Evolutionary conservation across 163 green algal genomes (phyloP).

Genomic region (Scenedesmus sp.): DNA sequence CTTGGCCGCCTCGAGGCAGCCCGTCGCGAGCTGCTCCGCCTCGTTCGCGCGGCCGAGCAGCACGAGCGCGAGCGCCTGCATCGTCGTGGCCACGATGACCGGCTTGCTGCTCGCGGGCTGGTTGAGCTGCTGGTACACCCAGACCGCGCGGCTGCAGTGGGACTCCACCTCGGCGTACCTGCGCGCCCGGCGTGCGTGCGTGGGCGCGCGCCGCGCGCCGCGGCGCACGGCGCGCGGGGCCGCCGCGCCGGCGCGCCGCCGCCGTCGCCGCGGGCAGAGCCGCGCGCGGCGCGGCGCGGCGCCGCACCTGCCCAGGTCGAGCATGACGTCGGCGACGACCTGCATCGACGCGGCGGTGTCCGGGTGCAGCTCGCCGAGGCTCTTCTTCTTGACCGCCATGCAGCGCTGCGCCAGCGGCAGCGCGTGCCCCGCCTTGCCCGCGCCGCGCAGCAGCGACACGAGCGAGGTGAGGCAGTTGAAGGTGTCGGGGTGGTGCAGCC

Average conservation of each 20-base stretch:
- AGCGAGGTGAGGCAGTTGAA: constrained; percentile 32
- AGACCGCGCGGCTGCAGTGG: constrained; percentile 37
- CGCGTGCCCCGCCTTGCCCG: constrained; percentile 36
- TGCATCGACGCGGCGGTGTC: constrained; percentile 40
- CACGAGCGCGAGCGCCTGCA: constrained; percentile 39
- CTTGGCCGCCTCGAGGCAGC: constrained; percentile 31
- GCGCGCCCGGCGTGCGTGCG: no score
- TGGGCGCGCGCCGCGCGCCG: no score
- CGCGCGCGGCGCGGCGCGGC: background rate
- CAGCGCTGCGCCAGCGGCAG: constrained; percentile 44
- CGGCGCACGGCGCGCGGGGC: no score
- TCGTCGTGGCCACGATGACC: constrained; percentile 33
- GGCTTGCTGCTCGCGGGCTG: constrained; percentile 34
- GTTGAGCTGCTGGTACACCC: constrained; percentile 37
- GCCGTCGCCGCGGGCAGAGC: no score
- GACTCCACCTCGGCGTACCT: constrained; percentile 43
- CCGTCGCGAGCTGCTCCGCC: constrained; percentile 31
- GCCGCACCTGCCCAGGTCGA: constrained; percentile 39
- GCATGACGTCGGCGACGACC: constrained; percentile 43
- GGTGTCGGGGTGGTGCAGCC: constrained; percentile 42
- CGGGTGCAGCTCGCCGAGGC: constrained; percentile 32
- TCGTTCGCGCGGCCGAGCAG: constrained; percentile 32
- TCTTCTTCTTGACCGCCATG: constrained; percentile 43
- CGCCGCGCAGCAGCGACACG: constrained; percentile 38
- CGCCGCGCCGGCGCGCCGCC: no score